These are phyloP conservation scores for Turritis glabra DNA, from an alignment of 345 rosid species.

Conservation along the genomic window DNA sequence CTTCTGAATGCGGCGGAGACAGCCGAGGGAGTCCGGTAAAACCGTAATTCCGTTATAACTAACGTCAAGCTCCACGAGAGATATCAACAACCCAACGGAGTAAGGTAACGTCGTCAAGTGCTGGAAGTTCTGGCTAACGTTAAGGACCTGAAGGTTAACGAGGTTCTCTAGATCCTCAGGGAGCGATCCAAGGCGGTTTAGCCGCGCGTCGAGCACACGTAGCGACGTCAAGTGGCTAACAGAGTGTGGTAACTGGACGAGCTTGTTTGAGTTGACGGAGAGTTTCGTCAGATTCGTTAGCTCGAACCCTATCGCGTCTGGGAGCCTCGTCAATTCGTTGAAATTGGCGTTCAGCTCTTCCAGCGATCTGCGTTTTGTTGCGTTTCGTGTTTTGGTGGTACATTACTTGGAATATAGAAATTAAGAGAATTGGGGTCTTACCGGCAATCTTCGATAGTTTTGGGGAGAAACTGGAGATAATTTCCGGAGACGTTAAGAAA, in stretches of 20 bases:
- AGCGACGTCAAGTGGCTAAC: constrained; percentile 59
- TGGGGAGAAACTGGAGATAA: constrained; percentile 59
- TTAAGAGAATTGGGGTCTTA: constrained; percentile 20
- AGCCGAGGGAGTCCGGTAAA: constrained; percentile 72
- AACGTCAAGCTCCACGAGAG: constrained; percentile 70
- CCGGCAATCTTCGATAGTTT: constrained; percentile 83
- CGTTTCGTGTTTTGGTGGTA: constrained; percentile 15
- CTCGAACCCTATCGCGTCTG: constrained; percentile 71
- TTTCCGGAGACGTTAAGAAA: constrained; percentile 77
- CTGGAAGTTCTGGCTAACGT: constrained; percentile 84
- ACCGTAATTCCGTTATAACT: constrained; percentile 65
- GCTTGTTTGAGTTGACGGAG: constrained; percentile 72
- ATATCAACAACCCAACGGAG: constrained; percentile 73
- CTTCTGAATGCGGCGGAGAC: constrained; percentile 68
- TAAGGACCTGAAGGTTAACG: constrained; percentile 62
- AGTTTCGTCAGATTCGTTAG: constrained; percentile 61
- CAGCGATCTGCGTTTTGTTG: constrained; percentile 49
- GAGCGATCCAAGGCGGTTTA: constrained; percentile 63
- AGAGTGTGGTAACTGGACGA: constrained; percentile 61
- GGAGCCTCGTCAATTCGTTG: constrained; percentile 69
- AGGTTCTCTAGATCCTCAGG: constrained; percentile 80
- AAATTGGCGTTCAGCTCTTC: constrained; percentile 86
- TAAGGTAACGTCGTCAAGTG: constrained; percentile 63
- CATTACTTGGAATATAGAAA: background rate
- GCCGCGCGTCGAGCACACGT: constrained; percentile 60